Base-by-base conservation (phyloP, 2,329 filamentous ascomycete species). In the Pyrenophora teres region DNA sequence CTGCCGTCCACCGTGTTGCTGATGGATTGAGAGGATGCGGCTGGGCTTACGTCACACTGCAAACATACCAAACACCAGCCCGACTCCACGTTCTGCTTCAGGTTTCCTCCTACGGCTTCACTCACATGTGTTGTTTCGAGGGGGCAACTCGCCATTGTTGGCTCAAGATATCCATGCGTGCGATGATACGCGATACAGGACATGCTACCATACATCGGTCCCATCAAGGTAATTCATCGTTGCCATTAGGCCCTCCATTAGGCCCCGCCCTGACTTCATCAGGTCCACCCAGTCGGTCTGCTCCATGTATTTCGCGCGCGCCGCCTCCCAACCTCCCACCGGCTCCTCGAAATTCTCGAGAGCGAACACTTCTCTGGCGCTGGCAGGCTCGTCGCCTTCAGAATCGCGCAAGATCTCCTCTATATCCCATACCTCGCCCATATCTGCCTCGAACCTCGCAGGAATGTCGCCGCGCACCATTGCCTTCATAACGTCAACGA, bases 41-140 rank as follows among this genome's bases (percentile, higher is more conserved):
- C 49, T 52, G 43, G 45, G 40, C 38, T 40, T 49, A 36, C 41
- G 48, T 46, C 48, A 51, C 36, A 9, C 30, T 32, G 31, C 35
- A 46, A 40, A 51, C 41, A 51, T 15, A 9, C 13, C 36, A 46
- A 35, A 40, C 48, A 19, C 6, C 6, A 25, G 23, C 23, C 6
- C 6, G 8, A 25, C 3, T 25, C 3, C 23, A 6, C 23, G 23
- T 9, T 9, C 8, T 25, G 23, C 6, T 9, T 25, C 7, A 9
- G 8, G 23, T 25, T 25, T 25, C 6, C 3, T 2, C 23, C 8
- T 3, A 6, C 8, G 23, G 23, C 23, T 6, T 25, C 23, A 9
- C 23, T 3, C 23, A 6, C 23, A 25, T 7, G 3, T 25, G 8
- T 25, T 25, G 8, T 25, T 25, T 25, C 6, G 8, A 6, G 3